Evolutionary conservation across 192 early-diverging fungal genomes (phyloP).

Genomic region (Umbelopsis vinacea): DNA sequence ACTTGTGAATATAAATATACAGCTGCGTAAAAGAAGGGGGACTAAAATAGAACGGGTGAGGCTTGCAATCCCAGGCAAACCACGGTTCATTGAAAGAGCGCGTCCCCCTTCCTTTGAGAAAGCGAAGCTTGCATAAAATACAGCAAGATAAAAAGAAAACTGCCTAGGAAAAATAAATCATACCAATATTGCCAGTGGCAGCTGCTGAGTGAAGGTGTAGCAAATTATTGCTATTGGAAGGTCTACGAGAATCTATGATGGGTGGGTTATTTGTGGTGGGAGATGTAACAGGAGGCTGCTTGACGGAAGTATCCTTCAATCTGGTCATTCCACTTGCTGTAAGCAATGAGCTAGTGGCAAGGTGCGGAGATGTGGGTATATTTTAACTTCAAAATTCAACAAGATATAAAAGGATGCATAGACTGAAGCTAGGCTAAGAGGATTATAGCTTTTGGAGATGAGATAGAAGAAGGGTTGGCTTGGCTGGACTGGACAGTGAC

Average conservation of each 20-base stretch:
- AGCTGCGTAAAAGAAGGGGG: no score
- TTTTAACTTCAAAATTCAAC: background rate
- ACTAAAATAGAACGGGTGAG: slow-evolving; percentile 17
- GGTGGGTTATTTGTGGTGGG: background rate
- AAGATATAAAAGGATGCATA: background rate
- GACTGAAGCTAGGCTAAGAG: background rate
- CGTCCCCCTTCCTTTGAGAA: no score
- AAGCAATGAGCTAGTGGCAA: background rate
- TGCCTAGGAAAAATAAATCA: background rate
- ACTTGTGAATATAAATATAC: background rate
- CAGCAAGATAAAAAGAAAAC: no score
- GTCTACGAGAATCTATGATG: slow-evolving; percentile 1
- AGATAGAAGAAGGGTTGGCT: background rate
- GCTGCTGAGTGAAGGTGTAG: slow-evolving; percentile 55
- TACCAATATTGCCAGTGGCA: slow-evolving; percentile 59
- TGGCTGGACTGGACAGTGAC: background rate
- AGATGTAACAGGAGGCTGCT: background rate
- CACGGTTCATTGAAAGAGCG: background rate
- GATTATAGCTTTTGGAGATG: no score
- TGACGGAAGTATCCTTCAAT: slow-evolving; percentile 6
- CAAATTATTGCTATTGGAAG: slow-evolving; percentile 22
- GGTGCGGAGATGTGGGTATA: background rate
- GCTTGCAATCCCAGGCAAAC: background rate
- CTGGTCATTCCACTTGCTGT: slow-evolving; percentile 13
- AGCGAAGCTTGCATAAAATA: no score